A percentile compares a stretch with the other conserved stretches of the same genome.
These are phyloP conservation scores for Sporothrix mexicana DNA, from an alignment of 2,329 filamentous ascomycete species.

Conservation along the genomic window DNA sequence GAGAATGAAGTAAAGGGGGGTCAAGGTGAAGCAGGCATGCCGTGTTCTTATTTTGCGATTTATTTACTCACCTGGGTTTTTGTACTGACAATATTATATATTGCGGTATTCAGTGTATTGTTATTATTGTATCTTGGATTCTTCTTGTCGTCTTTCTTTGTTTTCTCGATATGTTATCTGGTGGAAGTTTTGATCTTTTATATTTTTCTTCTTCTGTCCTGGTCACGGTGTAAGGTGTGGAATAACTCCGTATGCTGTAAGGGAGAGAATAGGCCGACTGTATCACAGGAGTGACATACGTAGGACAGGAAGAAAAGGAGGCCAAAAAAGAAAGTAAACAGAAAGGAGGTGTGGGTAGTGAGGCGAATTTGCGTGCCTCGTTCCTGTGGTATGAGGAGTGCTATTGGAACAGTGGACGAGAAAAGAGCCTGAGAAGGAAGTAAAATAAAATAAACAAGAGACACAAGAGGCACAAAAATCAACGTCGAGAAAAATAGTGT, in stretches of 20 bases:
- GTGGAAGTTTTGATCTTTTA: neutral
- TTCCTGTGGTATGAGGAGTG: neutral
- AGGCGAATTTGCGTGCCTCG: neutral
- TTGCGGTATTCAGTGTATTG: neutral
- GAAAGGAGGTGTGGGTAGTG: neutral
- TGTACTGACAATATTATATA: neutral
- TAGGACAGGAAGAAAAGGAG: no score
- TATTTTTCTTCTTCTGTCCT: neutral
- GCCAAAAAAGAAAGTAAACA: no score
- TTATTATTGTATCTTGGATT: neutral
- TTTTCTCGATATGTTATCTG: neutral
- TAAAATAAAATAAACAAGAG: neutral
- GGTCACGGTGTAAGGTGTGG: slow-evolving; percentile 17
- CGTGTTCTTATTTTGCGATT: neutral
- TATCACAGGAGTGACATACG: neutral
- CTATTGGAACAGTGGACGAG: neutral
- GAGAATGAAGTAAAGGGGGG: neutral
- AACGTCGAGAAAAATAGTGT: neutral
- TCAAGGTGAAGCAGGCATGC: neutral
- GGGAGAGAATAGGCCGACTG: neutral
- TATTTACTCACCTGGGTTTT: neutral
- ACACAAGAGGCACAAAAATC: neutral
- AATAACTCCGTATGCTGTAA: slow-evolving; percentile 11
- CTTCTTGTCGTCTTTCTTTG: neutral
- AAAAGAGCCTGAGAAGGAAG: neutral